Percentiles rank a stretch among this genome's conserved stretches.
phyloP scores from a whole-genome alignment of 164 flowering plant species.

The Berberis thunbergii region DNA sequence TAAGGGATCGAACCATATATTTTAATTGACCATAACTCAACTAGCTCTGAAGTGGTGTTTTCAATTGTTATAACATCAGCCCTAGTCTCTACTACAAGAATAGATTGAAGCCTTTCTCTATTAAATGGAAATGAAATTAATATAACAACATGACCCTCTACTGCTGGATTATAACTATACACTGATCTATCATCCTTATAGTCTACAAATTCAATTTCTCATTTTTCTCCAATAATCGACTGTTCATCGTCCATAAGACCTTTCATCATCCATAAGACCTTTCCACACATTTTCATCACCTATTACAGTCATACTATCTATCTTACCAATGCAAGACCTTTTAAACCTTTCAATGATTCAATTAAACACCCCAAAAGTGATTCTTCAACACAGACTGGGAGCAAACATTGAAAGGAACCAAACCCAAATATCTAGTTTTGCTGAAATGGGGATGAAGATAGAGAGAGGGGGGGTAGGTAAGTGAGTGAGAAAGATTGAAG shows the following conservation, averaged over 20 bases:
- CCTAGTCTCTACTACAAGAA: slow-evolving; percentile 42
- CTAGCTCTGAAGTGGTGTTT: slow-evolving; percentile 56
- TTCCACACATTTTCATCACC: too few relatives aligned
- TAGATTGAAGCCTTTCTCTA: slow-evolving; percentile 57
- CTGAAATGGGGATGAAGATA: too few relatives aligned
- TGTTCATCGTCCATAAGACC: slow-evolving; percentile 28
- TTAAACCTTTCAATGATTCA: background rate
- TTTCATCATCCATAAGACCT: slow-evolving; percentile 13
- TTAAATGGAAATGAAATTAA: slow-evolving; percentile 66
- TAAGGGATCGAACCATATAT: slow-evolving; percentile 70
- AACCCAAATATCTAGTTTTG: too few relatives aligned
- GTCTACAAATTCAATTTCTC: slow-evolving; percentile 67
- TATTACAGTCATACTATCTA: background rate
- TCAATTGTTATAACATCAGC: slow-evolving; percentile 40
- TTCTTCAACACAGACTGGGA: too few relatives aligned
- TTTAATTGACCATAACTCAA: slow-evolving; percentile 56
- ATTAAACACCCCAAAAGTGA: too few relatives aligned
- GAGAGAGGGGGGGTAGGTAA: too few relatives aligned
- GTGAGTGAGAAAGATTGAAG: too few relatives aligned
- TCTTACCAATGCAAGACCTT: slow-evolving; percentile 2
- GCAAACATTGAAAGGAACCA: too few relatives aligned
- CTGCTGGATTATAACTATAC: slow-evolving; percentile 33
- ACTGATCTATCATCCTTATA: slow-evolving; percentile 44
- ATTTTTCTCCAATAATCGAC: slow-evolving; percentile 67
- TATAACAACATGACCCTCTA: slow-evolving; percentile 56